Evolutionary conservation across 305 asterid species (phyloP), one percentile per base, ranked within the genome.

Genomic region (Fraxinus xanthoxyloides): DNA sequence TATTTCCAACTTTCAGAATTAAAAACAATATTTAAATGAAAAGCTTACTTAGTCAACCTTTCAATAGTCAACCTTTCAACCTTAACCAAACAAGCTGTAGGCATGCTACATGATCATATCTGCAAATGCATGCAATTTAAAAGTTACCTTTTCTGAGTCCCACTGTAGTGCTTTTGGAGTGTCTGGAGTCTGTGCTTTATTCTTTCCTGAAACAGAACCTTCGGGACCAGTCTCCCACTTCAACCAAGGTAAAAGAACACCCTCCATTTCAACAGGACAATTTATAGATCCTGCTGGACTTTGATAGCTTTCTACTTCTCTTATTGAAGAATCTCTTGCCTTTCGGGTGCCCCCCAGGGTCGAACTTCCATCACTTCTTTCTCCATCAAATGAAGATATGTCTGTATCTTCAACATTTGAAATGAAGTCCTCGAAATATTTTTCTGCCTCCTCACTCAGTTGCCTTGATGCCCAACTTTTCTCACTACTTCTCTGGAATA

Each of bases 381-480:
- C 99, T 48, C 97, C 99, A 87, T 97, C 98, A 86, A 94, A 90
- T 19, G 98, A 97, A 84, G 99, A 94, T 79, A 93, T 77, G 84
- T 97, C 99, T 26, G 98, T 90, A 83, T 94, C 98, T 88, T 95
- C 98, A 63, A 94, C 85, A 87, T 89, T 97, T 77, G 89, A 90
- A 76, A 91, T 86, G 91, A 93, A 97, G 89, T 92, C 98, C 90
- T 90, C 97, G 59, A 97, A 79, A 83, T 87, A 90, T 86, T 83
- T 92, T 84, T 94, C 98, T 32, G 98, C 98, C 85, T 94, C 98
- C 80, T 92, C 97, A 10, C 82, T 86, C 87, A 97, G 80, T 81
- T 72, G 88, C 36, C 78, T 89, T 75, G 98, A 90, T 84, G 85
- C 75, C 81, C 90, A 82, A 87, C 72, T 85, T 89, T 86, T 89